Percentiles rank a stretch among this genome's conserved stretches.
Conservation (phyloP, 2,329 filamentous ascomycete genomes). For the Cercospora zeae-maydis region DNA sequence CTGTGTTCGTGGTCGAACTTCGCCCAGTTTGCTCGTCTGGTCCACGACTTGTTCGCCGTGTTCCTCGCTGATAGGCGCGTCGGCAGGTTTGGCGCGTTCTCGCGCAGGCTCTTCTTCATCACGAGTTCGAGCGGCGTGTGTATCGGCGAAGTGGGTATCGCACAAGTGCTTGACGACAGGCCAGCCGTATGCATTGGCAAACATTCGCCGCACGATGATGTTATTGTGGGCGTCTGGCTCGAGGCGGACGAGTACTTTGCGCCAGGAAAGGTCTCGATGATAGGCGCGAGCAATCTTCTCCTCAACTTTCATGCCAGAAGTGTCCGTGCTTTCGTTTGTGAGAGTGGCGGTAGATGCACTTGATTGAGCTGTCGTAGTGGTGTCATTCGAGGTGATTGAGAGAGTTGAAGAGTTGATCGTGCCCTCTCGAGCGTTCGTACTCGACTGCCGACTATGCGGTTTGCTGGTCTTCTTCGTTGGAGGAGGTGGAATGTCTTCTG, state of each 20-base stretch:
- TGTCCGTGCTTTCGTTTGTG: conserved; percentile 41
- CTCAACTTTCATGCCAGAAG: conserved; percentile 78
- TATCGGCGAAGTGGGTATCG: conserved; percentile 88
- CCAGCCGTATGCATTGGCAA: conserved; percentile 96
- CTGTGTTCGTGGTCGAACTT: conserved; percentile 41
- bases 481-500: conserved; percentile 83
- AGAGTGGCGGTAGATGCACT: conserved; percentile 7
- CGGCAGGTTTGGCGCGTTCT: conserved; percentile 63
- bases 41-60: conserved; percentile 34
- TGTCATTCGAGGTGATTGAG: conserved; percentile 18
- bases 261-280: conserved; percentile 86
- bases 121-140: conserved; percentile 59
- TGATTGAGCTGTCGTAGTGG: conserved; percentile 6
- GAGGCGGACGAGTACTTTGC: conserved; percentile 90
- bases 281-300: conserved; percentile 97
- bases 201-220: conserved; percentile 93
- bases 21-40: conserved; percentile 38
- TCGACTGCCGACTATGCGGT: neutral
- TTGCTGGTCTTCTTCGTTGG: conserved; percentile 45
- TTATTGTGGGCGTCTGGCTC: conserved; percentile 99
- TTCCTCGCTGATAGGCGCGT: conserved; percentile 53
- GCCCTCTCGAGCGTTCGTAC: neutral
- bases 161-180: conserved; percentile 93
- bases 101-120: conserved; percentile 64
- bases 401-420: neutral